A percentile compares a stretch with the other conserved stretches of the same genome.
phyloP scores from a whole-genome alignment of 1,139 yeast genomes.

The Suhomyces choctaworum region DNA sequence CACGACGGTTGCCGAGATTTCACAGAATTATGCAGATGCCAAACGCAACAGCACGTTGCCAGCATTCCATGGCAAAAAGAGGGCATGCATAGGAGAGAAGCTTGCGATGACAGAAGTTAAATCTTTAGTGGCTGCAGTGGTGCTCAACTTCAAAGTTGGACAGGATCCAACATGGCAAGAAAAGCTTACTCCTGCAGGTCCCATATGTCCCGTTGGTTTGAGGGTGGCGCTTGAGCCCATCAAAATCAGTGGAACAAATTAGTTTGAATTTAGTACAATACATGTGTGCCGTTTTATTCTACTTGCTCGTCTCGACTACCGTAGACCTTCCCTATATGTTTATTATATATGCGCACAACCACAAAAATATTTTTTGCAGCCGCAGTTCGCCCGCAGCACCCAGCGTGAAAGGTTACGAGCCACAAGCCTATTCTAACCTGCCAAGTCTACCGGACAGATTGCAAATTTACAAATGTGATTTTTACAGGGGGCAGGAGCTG shows the following conservation, averaged over 20 bases:
- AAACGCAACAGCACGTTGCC: slow-evolving; percentile 49
- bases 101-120: slow-evolving; percentile 52
- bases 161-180: slow-evolving; percentile 52
- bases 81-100: slow-evolving; percentile 65
- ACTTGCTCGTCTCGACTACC: too few species aligned
- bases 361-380: neutral
- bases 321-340: too few species aligned
- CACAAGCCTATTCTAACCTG: too few species aligned
- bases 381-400: neutral
- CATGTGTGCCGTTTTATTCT: too few species aligned
- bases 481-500: too few species aligned
- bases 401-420: neutral
- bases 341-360: too few species aligned
- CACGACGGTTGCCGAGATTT: slow-evolving; percentile 31
- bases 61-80: slow-evolving; percentile 60
- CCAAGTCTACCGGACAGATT: too few species aligned
- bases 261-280: too few species aligned
- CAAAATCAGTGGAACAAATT: too few species aligned
- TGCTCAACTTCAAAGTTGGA: slow-evolving; percentile 34
- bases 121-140: slow-evolving; percentile 36
- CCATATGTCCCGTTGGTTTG: slow-evolving; percentile 21
- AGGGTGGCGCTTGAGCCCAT: slow-evolving; percentile 4
- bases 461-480: too few species aligned
- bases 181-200: slow-evolving; percentile 46
- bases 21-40: slow-evolving; percentile 38